Base-by-base conservation (phyloP, 768 basidiomycete species). In the Lentinula lateritia region DNA sequence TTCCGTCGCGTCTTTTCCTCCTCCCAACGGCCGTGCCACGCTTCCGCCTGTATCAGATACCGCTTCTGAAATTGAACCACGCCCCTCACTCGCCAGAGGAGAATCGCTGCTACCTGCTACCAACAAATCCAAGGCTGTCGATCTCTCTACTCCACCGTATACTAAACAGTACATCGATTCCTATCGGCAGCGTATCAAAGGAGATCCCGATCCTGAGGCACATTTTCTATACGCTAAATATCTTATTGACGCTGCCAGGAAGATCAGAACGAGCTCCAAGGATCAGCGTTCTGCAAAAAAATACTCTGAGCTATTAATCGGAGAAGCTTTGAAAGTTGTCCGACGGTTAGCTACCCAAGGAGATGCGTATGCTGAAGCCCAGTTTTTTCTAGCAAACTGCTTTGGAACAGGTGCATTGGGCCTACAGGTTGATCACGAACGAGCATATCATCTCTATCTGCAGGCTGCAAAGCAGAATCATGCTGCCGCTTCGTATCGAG, bases 191-290 rank as follows among this genome's bases (percentile, higher is more conserved):
- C 88, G 97, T 57, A 97, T 99, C 77, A 98, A 98, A 74, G 89
- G 86, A 34, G 97, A 99, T 73, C 95, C 95, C 2, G 97, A 99
- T 71, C 96, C 96, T 0, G 97, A 98, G 73, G 93, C 95, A 28
- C 97, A 98, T 72, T 98, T 98, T 73, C 78, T 90, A 28, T 99
- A 97, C 70, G 93, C 95, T n/a, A 98, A 96, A 76, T 99, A 98
- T 72, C 87, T 99, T 62, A 95, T 99, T 71, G 97, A 98, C 68
- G 97, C 97, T 35, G 97, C 97, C 13, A 94, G 92, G 76, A 89
- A 95, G 73, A 88, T 98, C 64, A 86, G 92, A 16, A 75, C 80
- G 9, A 80, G 83, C 34, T 83, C 86, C 6, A 87, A 82, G 65
- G 91, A 94, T 66, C 88, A 90, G 70, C 88, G 92, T 32, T 81